phyloP scores from a whole-genome alignment of 2,329 filamentous ascomycete species.

The Penicillium sp. region DNA sequence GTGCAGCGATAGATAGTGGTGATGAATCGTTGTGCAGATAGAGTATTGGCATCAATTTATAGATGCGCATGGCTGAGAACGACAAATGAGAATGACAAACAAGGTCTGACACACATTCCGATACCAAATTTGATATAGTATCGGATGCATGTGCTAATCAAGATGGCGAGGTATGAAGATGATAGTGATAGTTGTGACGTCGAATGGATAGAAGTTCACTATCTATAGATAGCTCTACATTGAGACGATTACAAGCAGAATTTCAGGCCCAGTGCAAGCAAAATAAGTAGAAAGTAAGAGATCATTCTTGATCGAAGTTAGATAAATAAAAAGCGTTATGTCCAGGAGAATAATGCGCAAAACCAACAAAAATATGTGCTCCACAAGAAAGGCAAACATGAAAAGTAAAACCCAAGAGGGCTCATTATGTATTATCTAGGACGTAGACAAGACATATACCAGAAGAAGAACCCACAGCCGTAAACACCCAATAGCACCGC shows the following conservation, averaged over 20 bases:
- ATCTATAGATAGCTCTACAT: background rate
- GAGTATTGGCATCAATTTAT: background rate
- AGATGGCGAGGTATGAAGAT: background rate
- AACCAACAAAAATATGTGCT: slow-evolving; percentile 2
- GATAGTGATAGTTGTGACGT: too few relatives aligned
- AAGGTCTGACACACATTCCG: background rate
- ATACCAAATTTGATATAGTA: background rate
- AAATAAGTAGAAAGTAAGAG: background rate
- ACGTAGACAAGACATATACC: slow-evolving; percentile 6
- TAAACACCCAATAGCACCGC: slow-evolving; percentile 10
- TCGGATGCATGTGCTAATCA: background rate
- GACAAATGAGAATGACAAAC: background rate
- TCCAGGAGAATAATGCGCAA: slow-evolving; percentile 11
- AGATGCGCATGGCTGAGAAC: background rate
- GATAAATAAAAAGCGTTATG: slow-evolving; percentile 11
- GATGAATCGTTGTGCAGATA: background rate
- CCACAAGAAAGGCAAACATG: slow-evolving; percentile 10
- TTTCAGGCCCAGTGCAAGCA: background rate
- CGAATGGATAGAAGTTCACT: background rate
- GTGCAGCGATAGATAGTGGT: background rate
- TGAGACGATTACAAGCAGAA: too few relatives aligned
- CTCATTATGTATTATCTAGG: slow-evolving; percentile 37
- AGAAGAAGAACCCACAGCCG: background rate
- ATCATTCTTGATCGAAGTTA: slow-evolving; percentile 5
- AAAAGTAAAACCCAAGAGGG: slow-evolving; percentile 11